These are phyloP conservation scores for Lophiotrema nucula DNA, from an alignment of 495 filamentous ascomycete genomes.

Conservation along the genomic window DNA sequence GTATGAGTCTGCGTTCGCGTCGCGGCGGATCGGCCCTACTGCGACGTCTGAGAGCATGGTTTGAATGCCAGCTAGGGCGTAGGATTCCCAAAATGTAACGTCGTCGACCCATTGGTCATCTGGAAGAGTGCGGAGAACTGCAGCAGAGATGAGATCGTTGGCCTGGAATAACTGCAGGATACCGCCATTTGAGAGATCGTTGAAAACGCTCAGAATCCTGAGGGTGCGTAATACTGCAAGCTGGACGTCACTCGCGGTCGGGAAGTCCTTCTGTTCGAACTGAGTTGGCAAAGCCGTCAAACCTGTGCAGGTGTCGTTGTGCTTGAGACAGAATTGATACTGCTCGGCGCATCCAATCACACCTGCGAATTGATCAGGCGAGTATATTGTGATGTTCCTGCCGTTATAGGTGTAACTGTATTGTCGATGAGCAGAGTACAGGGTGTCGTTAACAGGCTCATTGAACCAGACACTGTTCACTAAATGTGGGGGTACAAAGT, in stretches of 20 bases:
- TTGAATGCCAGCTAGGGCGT: not conserved
- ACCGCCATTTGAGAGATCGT: not conserved
- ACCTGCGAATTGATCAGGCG: not conserved
- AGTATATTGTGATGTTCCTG: not conserved
- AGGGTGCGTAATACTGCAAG: not conserved
- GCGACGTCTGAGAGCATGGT: not conserved
- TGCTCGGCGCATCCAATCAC: not conserved
- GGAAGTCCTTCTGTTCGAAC: not conserved
- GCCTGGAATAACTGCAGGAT: not conserved
- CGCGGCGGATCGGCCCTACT: not conserved
- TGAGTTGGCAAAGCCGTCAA: not conserved
- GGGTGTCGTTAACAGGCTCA: not conserved
- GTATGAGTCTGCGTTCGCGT: not conserved
- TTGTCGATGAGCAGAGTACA: not conserved
- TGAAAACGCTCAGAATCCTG: not conserved
- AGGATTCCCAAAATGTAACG: not conserved
- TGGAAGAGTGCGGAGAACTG: not conserved
- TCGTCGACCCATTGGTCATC: conserved; percentile 5
- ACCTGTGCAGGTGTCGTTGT: not conserved
- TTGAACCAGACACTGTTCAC: not conserved
- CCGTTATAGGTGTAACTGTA: not conserved
- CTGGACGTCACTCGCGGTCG: not conserved
- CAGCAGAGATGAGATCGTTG: not conserved
- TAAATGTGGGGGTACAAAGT: too few relatives aligned
- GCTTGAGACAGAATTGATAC: not conserved